Base-by-base conservation (phyloP, 345 rosid genomes). In the Lumnitzera littorea region DNA sequence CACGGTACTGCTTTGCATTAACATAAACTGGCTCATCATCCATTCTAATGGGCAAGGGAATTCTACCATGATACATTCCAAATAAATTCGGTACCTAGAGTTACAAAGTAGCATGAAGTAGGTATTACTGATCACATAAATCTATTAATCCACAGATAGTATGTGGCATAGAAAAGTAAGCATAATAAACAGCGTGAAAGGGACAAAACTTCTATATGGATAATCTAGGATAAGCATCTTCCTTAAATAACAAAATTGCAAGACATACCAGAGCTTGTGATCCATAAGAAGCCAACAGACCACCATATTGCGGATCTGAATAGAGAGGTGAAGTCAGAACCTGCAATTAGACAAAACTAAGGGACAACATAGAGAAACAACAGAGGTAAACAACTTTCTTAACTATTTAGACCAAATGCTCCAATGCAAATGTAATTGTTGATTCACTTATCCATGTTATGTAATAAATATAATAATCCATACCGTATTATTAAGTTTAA, bases 21-120 rank as follows among this genome's bases (percentile, higher is more conserved):
- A 83, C 91, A 70, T 66, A 86, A 56, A 86, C 89, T 60, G 89
- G 91, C 72, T 83, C 88, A 67, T 83, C 84, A 61, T 76, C 83
- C 85, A 86, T 77, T 64, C 79, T 83, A 53, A 83, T 77, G 50
- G 91, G 91, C 79, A 86, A 68, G 57, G 85, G 82, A 80, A 86
- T 82, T 63, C 89, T 77, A 53, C 77, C 71, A 56, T 81, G 84
- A 46, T 65, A 77, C 67, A 80, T 65, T 56, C 84, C 91, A 70
- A 69, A 71, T 43, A 76, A 63, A 23, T 76, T 83, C 2, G 79
- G 74, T 12, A 72, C 73, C 85, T 80, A 71, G 43, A 62, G 46
- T 58, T 36, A 23, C 46, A 56, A 62, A 3, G 9, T 51, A 50
- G 43, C 11, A 36, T 36, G 43, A 36, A 36, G 7, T 4, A 36